Evolutionary conservation across 2,329 filamentous ascomycete species (phyloP).

Genomic region (Karstenula rhodostoma): DNA sequence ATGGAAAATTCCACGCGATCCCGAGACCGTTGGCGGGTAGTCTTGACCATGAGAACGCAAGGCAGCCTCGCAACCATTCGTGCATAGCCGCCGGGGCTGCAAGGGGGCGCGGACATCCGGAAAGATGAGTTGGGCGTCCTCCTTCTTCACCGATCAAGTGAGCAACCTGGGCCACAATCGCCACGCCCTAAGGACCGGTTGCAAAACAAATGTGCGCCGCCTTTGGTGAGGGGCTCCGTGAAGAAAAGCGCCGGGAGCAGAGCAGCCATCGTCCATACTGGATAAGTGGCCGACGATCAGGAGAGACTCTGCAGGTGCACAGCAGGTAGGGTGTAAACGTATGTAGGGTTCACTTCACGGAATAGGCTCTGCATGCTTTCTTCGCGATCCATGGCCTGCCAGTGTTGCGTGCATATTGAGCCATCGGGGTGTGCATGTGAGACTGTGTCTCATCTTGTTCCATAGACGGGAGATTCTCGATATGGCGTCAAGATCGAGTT

Average conservation of each 20-base stretch:
- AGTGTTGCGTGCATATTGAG: neutral
- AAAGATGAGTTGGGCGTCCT: constrained; percentile 13
- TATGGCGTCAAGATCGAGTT: constrained; percentile 13
- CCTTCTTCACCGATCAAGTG: constrained; percentile 20
- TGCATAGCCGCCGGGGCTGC: constrained; percentile 9
- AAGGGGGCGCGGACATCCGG: constrained; percentile 5
- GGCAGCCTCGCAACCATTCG: neutral
- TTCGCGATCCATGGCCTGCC: neutral
- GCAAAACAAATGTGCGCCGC: neutral
- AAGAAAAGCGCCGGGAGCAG: constrained; percentile 1
- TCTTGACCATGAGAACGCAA: neutral
- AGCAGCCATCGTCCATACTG: neutral
- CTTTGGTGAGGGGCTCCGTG: neutral
- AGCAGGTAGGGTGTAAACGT: neutral
- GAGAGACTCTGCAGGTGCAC: neutral
- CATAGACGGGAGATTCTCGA: neutral
- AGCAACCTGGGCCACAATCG: constrained; percentile 7
- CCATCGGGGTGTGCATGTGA: neutral
- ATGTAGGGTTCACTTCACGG: neutral
- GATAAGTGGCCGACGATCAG: neutral
- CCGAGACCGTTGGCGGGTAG: neutral
- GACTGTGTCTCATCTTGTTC: neutral
- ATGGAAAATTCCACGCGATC: neutral
- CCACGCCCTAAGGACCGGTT: neutral
- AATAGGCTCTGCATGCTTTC: neutral